phyloP scores from a whole-genome alignment of 495 filamentous ascomycete species.

The Neurospora tetrasperma region DNA sequence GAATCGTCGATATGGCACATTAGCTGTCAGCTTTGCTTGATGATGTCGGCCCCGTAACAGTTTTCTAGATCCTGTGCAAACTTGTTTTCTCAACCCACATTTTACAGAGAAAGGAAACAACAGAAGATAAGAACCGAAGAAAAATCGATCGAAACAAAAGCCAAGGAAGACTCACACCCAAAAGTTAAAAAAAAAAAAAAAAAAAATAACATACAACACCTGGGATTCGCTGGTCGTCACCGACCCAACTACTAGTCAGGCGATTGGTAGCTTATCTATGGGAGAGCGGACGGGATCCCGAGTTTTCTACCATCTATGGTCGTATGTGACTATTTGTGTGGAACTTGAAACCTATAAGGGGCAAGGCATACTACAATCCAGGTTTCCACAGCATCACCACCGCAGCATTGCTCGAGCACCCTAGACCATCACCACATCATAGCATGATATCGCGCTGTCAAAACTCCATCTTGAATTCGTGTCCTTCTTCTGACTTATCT shows the following conservation, averaged over 20 bases:
- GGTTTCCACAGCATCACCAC: not conserved
- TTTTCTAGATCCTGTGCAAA: not conserved
- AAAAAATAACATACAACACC: conserved; percentile 33
- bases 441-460: not conserved
- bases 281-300: conserved; percentile 41
- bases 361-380: not conserved
- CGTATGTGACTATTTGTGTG: conserved; percentile 21
- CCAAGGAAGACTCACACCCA: not conserved
- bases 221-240: conserved; percentile 32
- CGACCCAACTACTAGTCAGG: conserved; percentile 25
- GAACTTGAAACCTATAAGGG: not conserved
- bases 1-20: not conserved
- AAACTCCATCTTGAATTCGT: not conserved
- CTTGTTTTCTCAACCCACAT: not conserved
- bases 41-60: not conserved
- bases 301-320: conserved; percentile 34
- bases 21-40: not conserved
- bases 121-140: not conserved
- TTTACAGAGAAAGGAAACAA: not conserved
- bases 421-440: not conserved
- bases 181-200: conserved; percentile 5
- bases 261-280: conserved; percentile 11
- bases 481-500: not conserved
- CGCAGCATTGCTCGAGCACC: not conserved
- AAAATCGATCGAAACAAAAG: not conserved